These are phyloP conservation scores for Eucalyptus brandiana DNA, from an alignment of 345 rosid genomes.

Conservation along the genomic window DNA sequence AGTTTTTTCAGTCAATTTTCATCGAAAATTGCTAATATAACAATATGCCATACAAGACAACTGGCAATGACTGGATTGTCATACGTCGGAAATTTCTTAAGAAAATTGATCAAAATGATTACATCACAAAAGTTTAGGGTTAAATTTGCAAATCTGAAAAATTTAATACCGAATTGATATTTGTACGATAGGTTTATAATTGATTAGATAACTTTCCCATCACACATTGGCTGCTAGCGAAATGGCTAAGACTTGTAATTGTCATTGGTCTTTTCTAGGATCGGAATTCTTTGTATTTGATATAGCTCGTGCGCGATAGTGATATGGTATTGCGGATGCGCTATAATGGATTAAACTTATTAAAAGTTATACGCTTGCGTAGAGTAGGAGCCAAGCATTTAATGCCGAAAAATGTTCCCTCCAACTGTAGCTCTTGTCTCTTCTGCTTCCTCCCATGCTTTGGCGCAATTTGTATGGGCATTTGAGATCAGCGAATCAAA, in stretches of 20 bases:
- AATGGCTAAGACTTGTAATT: background rate
- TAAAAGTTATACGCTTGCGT: background rate
- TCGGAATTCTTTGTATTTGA: background rate
- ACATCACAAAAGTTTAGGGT: fast-evolving
- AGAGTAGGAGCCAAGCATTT: background rate
- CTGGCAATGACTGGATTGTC: fast-evolving
- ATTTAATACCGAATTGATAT: fast-evolving
- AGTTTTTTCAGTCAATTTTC: fast-evolving
- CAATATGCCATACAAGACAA: background rate
- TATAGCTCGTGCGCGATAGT: background rate
- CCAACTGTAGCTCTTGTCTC: background rate
- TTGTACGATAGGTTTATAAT: fast-evolving
- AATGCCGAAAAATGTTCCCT: background rate
- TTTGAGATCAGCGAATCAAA: background rate
- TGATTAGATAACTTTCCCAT: background rate
- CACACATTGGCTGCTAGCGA: background rate
- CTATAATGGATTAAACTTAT: background rate
- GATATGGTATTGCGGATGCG: background rate
- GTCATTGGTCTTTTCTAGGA: background rate
- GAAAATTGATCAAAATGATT: background rate
- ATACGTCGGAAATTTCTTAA: too few relatives aligned
- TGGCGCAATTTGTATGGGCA: background rate
- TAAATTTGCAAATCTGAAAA: fast-evolving
- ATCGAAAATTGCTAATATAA: background rate
- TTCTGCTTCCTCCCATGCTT: background rate